These are phyloP conservation scores for Backusella westeae DNA, from an alignment of 192 early-diverging fungal genomes.

Conservation along the genomic window DNA sequence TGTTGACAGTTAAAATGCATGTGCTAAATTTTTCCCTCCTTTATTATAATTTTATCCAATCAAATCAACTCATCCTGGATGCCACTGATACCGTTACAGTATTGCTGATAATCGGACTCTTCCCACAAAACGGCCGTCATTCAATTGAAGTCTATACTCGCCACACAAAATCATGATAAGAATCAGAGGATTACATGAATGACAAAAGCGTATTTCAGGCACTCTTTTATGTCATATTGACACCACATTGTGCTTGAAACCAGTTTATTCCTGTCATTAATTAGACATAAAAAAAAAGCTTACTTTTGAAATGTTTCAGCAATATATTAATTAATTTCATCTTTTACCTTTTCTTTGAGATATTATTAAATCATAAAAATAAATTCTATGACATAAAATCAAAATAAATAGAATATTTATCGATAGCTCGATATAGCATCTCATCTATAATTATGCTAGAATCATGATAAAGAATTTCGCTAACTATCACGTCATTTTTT, in stretches of 20 bases:
- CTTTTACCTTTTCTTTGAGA: background rate
- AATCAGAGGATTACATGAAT: background rate
- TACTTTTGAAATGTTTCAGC: background rate
- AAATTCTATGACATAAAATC: background rate
- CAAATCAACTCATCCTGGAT: too few species aligned
- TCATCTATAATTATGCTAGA: background rate
- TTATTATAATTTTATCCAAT: too few species aligned
- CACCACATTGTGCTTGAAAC: background rate
- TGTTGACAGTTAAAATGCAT: too few species aligned
- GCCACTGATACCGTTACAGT: too few species aligned
- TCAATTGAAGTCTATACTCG: background rate
- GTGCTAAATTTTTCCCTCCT: too few species aligned
- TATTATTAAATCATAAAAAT: background rate
- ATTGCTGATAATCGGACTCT: background rate
- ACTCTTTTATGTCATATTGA: background rate
- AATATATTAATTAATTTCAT: background rate
- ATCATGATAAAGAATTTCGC: background rate
- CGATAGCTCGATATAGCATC: background rate
- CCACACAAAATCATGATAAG: background rate
- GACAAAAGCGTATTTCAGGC: background rate
- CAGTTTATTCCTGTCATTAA: background rate
- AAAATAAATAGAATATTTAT: background rate
- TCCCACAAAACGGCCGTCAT: background rate
- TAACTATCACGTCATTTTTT: conserved; percentile 6
- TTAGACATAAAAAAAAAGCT: background rate